phyloP scores from a whole-genome alignment of 495 filamentous ascomycete species.

The Peziza echinospora region DNA sequence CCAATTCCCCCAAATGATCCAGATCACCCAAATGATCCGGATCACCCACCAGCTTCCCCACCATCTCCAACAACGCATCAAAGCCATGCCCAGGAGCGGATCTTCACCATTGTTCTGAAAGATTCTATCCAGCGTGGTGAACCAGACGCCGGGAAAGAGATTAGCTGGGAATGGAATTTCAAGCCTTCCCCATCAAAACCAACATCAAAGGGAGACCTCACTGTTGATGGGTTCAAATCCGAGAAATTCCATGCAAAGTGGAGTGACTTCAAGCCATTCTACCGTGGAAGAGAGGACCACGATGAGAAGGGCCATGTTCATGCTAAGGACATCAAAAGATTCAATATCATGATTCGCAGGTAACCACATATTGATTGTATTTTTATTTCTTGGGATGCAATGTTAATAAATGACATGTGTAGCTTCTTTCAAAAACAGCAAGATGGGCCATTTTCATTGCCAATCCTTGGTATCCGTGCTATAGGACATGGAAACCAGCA shows the following conservation, averaged over 20 bases:
- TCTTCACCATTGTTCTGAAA: conserved; percentile 53
- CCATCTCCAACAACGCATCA: too few relatives aligned
- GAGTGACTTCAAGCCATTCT: conserved; percentile 44
- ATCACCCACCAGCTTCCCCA: too few relatives aligned
- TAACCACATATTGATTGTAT: background rate
- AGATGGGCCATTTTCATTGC: background rate
- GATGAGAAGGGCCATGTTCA: conserved; percentile 32
- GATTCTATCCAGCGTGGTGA: conserved; percentile 36
- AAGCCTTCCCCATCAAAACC: background rate
- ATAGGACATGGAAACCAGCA: background rate
- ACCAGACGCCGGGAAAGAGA: conserved; percentile 39
- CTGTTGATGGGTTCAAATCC: too few relatives aligned
- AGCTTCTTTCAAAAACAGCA: background rate
- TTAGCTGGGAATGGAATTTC: conserved; percentile 29
- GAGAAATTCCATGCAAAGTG: conserved; percentile 23
- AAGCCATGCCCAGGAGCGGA: conserved; percentile 27
- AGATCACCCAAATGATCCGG: conserved; percentile 8
- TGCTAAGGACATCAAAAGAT: conserved; percentile 33
- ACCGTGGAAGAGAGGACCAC: conserved; percentile 41
- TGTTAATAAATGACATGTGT: too few relatives aligned
- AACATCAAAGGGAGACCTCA: conserved; percentile 29
- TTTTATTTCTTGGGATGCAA: too few relatives aligned
- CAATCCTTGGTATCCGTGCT: background rate
- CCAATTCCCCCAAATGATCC: background rate
- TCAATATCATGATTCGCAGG: conserved; percentile 59